phyloP scores from a whole-genome alignment of 352 stramenopile species.

The Globisporangium uncinulatum region DNA sequence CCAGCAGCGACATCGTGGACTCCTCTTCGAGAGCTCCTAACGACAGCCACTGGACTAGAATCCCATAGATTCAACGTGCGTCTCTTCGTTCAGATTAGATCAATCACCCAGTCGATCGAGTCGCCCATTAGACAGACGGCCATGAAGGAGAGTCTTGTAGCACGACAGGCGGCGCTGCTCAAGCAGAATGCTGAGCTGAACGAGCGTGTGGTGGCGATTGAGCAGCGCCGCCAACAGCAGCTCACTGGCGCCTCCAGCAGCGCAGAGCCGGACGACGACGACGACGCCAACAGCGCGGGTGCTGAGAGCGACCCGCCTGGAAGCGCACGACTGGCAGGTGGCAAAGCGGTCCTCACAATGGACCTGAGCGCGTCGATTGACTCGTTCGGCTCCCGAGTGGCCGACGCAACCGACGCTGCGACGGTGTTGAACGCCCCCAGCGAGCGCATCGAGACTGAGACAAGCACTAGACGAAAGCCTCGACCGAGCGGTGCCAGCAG shows the following conservation, averaged over 20 bases:
- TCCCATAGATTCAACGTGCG: background rate
- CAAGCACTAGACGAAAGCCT: background rate
- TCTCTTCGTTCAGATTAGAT: background rate
- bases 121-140: background rate
- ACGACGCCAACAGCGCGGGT: background rate
- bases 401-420: background rate
- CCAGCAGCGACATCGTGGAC: constrained; percentile 25
- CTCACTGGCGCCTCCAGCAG: constrained; percentile 7
- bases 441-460: background rate
- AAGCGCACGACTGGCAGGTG: constrained; percentile 6
- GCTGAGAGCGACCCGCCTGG: background rate
- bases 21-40: constrained; percentile 24
- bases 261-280: background rate
- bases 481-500: background rate
- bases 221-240: constrained; percentile 53
- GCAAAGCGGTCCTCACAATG: constrained; percentile 20
- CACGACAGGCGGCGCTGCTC: constrained; percentile 47
- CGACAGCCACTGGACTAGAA: too few species aligned
- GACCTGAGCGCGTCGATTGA: constrained; percentile 54
- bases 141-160: constrained; percentile 63
- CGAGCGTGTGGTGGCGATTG: constrained; percentile 58
- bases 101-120: too few species aligned
- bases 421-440: background rate
- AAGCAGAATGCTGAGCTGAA: constrained; percentile 62
- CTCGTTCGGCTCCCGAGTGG: constrained; percentile 20